These are phyloP conservation scores for Pythium aristosporum DNA, from an alignment of 352 stramenopile genomes.

Conservation along the genomic window DNA sequence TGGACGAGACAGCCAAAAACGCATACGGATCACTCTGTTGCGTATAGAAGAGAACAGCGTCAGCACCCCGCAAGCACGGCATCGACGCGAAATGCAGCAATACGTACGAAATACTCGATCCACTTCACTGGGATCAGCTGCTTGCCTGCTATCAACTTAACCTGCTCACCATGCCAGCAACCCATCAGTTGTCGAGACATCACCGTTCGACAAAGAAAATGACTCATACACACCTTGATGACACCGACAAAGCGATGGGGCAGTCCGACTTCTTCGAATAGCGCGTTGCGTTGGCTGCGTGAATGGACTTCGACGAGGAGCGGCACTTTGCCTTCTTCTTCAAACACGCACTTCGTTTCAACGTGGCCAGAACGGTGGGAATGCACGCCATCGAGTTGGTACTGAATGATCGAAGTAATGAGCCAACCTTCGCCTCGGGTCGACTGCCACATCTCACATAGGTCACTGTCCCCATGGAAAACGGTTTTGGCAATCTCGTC, in stretches of 20 bases:
- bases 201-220: neutral
- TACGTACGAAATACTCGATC: constrained; percentile 52
- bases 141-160: constrained; percentile 65
- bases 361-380: constrained; percentile 38
- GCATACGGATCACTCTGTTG: constrained; percentile 71
- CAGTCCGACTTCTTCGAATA: constrained; percentile 75
- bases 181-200: neutral
- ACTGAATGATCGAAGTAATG: constrained; percentile 80
- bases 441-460: constrained; percentile 71
- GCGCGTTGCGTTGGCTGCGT: constrained; percentile 70
- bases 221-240: constrained; percentile 38
- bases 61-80: neutral
- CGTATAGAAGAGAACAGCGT: neutral
- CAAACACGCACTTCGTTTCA: constrained; percentile 24
- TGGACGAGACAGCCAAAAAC: constrained; percentile 60
- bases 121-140: constrained; percentile 73
- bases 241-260: constrained; percentile 75
- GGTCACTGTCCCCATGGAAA: constrained; percentile 49
- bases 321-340: constrained; percentile 48
- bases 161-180: constrained; percentile 26
- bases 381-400: constrained; percentile 68
- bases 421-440: constrained; percentile 76
- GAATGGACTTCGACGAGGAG: constrained; percentile 68
- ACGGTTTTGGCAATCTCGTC: constrained; percentile 60
- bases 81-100: neutral